phyloP scores from a whole-genome alignment of 768 basidiomycete species.

The Clitopilus hobsonii region DNA sequence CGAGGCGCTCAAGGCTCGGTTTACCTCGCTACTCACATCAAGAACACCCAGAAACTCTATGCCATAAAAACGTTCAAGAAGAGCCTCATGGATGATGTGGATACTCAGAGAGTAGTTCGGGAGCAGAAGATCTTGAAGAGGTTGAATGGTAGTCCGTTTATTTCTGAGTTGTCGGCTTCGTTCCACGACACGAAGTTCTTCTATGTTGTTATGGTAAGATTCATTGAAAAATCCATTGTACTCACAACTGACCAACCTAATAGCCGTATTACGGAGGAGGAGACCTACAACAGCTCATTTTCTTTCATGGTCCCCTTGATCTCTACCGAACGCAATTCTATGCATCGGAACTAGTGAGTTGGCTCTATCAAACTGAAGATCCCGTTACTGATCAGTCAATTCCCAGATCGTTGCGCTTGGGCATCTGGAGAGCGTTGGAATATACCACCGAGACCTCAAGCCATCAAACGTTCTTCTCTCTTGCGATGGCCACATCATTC shows the following conservation, averaged over 20 bases:
- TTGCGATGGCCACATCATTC: conserved; percentile 7
- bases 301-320: conserved; percentile 3
- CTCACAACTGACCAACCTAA: neutral
- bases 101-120: conserved; percentile 1
- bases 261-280: conserved; percentile 12
- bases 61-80: neutral
- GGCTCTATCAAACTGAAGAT: neutral
- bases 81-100: neutral
- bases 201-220: conserved; percentile 13
- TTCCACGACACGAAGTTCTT: conserved; percentile 12
- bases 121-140: conserved; percentile 11
- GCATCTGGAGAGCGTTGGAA: conserved; percentile 5
- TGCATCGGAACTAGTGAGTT: conserved; percentile 21
- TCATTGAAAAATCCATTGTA: neutral
- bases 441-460: conserved; percentile 12
- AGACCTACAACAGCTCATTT: conserved; percentile 7
- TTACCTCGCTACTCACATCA: conserved; percentile 4
- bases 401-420: conserved; percentile 6
- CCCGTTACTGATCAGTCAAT: neutral
- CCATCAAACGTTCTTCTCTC: conserved; percentile 8
- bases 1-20: conserved; percentile 12
- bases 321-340: conserved; percentile 17
- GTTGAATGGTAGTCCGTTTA: conserved; percentile 4
- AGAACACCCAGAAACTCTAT: neutral
- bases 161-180: conserved; percentile 10